A percentile compares a stretch with the other conserved stretches of the same genome.
Conservation (phyloP, 164 flowering plant genomes). For the Berberis vulgaris region DNA sequence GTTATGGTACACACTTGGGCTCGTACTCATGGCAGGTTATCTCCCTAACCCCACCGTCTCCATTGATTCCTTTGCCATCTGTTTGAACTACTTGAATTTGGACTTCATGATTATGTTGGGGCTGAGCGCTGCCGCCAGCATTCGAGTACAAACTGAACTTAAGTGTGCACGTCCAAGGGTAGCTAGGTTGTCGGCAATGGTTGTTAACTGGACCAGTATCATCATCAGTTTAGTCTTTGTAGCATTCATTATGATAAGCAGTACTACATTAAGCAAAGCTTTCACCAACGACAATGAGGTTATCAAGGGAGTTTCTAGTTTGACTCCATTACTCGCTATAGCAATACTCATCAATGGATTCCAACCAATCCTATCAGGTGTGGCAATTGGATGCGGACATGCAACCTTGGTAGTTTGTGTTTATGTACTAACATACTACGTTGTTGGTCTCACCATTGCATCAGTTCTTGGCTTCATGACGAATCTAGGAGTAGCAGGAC, state of each 20-base stretch:
- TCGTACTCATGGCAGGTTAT: no score
- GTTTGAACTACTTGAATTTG: neutral
- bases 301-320: neutral
- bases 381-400: neutral
- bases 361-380: constrained; percentile 1
- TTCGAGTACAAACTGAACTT: neutral
- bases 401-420: neutral
- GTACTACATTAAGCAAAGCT: neutral
- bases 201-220: neutral
- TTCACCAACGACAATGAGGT: neutral
- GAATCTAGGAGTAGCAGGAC: neutral
- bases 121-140: constrained; percentile 1
- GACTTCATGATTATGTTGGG: neutral
- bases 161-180: neutral
- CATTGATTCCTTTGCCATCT: neutral
- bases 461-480: neutral
- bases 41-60: no score
- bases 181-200: neutral
- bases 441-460: neutral
- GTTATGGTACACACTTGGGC: no score
- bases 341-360: neutral
- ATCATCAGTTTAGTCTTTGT: neutral
- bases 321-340: neutral
- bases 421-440: neutral
- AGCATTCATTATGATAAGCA: neutral